Percentiles rank a stretch among this genome's conserved stretches.
These are phyloP conservation scores for Curvularia sp. DNA, from an alignment of 2,329 filamentous ascomycete species.

Conservation along the genomic window DNA sequence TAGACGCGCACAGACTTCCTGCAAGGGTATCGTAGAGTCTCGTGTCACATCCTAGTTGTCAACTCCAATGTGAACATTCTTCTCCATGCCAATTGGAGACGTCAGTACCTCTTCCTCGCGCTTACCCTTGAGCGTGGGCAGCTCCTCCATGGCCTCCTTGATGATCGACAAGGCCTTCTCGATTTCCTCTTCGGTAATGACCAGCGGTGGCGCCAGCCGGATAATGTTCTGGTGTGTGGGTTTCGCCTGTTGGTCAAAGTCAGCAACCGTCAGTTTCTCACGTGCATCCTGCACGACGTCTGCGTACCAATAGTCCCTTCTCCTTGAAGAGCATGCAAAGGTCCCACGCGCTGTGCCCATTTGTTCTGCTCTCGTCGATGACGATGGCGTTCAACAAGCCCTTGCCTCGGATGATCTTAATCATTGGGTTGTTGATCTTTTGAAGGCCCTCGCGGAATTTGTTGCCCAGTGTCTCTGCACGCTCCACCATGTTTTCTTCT, in stretches of 20 bases:
- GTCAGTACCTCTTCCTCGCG: slow-evolving; percentile 60
- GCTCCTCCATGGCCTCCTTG: slow-evolving; percentile 77
- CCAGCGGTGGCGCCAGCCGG: slow-evolving; percentile 91
- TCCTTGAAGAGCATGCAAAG: slow-evolving; percentile 93
- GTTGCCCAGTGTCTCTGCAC: slow-evolving; percentile 80
- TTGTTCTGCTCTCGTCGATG: slow-evolving; percentile 87
- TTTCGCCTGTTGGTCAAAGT: slow-evolving; percentile 73
- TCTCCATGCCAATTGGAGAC: slow-evolving; percentile 54
- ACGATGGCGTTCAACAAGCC: slow-evolving; percentile 94
- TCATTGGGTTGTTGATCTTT: slow-evolving; percentile 78
- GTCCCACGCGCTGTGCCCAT: slow-evolving; percentile 92
- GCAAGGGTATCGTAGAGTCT: slow-evolving; percentile 27
- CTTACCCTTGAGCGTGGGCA: slow-evolving; percentile 71
- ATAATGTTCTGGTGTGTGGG: slow-evolving; percentile 99
- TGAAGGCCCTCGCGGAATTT: slow-evolving; percentile 81
- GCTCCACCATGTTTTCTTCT: slow-evolving; percentile 86
- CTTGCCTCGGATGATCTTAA: slow-evolving; percentile 86
- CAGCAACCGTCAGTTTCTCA: slow-evolving; percentile 36
- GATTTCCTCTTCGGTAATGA: slow-evolving; percentile 90
- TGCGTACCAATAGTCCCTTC: slow-evolving; percentile 86
- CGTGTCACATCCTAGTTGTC: slow-evolving; percentile 53
- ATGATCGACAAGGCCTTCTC: slow-evolving; percentile 80
- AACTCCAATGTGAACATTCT: slow-evolving; percentile 65
- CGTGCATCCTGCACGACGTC: slow-evolving; percentile 51
- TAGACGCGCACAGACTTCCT: neutral